Evolutionary conservation across 108 stramenopile species (phyloP), one percentile per base, ranked within the genome.

Genomic region (Nannochloropsis granulata): DNA sequence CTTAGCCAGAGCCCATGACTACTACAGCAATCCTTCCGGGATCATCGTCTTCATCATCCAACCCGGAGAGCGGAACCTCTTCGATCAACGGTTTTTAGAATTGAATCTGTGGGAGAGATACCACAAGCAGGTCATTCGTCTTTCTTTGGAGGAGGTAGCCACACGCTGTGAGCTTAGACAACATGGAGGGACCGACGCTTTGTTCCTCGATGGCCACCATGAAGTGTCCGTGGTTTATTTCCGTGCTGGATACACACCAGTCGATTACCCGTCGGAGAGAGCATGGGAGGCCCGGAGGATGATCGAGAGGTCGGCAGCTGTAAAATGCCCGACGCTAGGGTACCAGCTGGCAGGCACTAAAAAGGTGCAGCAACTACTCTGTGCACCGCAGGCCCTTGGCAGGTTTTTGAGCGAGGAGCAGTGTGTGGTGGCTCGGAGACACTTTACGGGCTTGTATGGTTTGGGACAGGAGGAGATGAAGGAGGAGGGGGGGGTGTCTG

Each of bases 321-420:
- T 96, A 83, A 97, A 97, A 87, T 97, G 95, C 90, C 98, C 98
- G 13, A 91, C 84, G 43, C 82, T 97, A 56, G 95, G 92, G 23
- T 98, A 97, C 88, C 98, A 99, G 82, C 89, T 99, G 85, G 95
- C 95, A 10, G 98, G 98, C 46, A 95, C 97, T 34, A 99, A 99
- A 87, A 98, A 97, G 86, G 96, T 99, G 26, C 98, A 99, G 89
- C 97, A 98, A 87, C 96, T 93, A 80, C 85, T 99, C 82, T 10
- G 46, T 78, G n/a, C 91, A 25, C 92, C 92, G 43, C 94, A 93
- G 13, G 94, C 90, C 13, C 86, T 98, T 79, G 96, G 96, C 85
- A 86, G 91, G 19, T 97, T 96, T 91, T 43, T 84, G 21, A 93
- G 92, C 79, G 88, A 90, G 42, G 88, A 82, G 24, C 86, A 93